Conservation (phyloP, 352 stramenopile genomes). For the Globisporangium parvum region DNA sequence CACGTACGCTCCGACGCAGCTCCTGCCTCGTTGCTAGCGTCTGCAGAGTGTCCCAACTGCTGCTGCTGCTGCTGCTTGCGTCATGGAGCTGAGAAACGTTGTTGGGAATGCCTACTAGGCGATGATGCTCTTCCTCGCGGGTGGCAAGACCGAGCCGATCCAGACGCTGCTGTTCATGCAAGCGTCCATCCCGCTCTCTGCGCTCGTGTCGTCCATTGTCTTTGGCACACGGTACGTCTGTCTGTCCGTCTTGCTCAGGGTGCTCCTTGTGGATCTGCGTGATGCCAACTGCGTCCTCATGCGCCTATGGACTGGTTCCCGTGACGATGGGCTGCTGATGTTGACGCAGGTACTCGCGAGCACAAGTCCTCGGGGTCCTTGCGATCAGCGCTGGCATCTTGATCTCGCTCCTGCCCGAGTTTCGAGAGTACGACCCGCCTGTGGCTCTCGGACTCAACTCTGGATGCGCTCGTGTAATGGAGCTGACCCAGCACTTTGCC, state of each 20-base stretch:
- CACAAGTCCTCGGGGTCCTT: slow-evolving; percentile 67
- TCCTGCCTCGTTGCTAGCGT: neutral
- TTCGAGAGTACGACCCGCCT: slow-evolving; percentile 49
- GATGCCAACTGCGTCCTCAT: no score
- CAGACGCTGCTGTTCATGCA: slow-evolving; percentile 85
- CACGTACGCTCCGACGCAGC: slow-evolving; percentile 43
- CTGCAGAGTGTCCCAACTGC: no score
- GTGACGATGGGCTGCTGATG: no score
- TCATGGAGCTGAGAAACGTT: neutral
- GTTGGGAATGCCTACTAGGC: slow-evolving; percentile 24
- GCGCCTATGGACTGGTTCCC: neutral
- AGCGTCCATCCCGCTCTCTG: slow-evolving; percentile 70
- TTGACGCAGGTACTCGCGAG: slow-evolving; percentile 50
- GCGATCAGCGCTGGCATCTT: slow-evolving; percentile 61
- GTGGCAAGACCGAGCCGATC: slow-evolving; percentile 74
- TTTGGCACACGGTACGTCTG: slow-evolving; percentile 11
- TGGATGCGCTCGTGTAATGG: neutral
- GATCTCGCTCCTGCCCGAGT: slow-evolving; percentile 68
- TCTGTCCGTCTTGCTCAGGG: no score
- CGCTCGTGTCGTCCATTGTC: slow-evolving; percentile 43
- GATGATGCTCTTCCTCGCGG: slow-evolving; percentile 81
- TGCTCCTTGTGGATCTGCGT: no score
- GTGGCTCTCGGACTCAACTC: neutral
- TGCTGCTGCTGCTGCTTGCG: neutral
- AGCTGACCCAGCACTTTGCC: neutral